Conservation (phyloP, 805 yeast species). For the Saccharomycopsis sp. region DNA sequence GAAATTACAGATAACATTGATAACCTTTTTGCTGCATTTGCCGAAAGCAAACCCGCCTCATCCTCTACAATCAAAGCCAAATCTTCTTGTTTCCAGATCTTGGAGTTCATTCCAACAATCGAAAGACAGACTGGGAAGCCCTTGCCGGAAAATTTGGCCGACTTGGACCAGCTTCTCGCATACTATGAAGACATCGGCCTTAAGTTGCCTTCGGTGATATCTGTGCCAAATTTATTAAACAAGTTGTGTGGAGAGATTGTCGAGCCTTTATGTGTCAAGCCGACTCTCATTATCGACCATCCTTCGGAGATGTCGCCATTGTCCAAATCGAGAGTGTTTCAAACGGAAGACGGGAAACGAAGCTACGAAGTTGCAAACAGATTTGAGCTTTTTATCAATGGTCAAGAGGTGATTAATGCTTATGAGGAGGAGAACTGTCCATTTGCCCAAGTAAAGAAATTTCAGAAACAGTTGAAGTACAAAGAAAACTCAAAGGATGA, state of each 20-base stretch:
- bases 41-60: neutral
- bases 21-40: neutral
- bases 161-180: constrained; percentile 32
- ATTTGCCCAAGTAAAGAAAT: constrained; percentile 55
- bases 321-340: constrained; percentile 52
- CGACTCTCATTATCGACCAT: constrained; percentile 74
- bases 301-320: constrained; percentile 84
- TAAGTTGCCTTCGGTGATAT: constrained; percentile 32
- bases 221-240: constrained; percentile 60
- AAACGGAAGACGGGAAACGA: constrained; percentile 27
- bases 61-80: neutral
- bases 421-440: constrained; percentile 97
- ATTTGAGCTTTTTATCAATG: constrained; percentile 77
- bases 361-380: constrained; percentile 48
- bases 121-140: constrained; percentile 44
- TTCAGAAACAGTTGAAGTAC: constrained; percentile 47
- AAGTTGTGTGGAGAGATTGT: constrained; percentile 51
- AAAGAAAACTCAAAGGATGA: constrained; percentile 44
- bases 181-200: constrained; percentile 37
- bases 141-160: constrained; percentile 41
- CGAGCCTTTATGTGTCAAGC: constrained; percentile 58
- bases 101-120: constrained; percentile 64
- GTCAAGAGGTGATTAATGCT: constrained; percentile 82
- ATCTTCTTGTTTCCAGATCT: constrained; percentile 29
- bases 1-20: neutral